A percentile compares a stretch with the other conserved stretches of the same genome.
Evolutionary conservation across 1,284 basidiomycete species (phyloP).

Genomic region (Entoloma clypeatum): DNA sequence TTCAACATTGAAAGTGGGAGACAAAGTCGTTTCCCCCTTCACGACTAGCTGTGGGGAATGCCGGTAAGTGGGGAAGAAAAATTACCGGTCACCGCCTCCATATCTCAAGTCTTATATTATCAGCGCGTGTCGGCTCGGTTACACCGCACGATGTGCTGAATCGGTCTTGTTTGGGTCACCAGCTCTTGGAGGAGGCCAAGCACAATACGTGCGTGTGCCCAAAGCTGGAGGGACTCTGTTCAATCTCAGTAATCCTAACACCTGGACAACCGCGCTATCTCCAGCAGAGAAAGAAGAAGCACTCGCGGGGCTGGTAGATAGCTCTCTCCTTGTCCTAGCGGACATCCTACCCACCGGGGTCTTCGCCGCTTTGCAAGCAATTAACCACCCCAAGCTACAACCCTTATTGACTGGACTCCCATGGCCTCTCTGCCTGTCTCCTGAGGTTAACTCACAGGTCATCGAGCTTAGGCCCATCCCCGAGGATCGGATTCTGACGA

Average conservation of each 20-base stretch:
- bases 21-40: conserved; percentile 87
- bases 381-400: conserved; percentile 66
- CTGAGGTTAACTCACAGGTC: conserved; percentile 23
- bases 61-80: conserved; percentile 67
- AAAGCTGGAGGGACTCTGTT: conserved; percentile 78
- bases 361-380: conserved; percentile 70
- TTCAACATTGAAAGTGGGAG: conserved; percentile 67
- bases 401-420: conserved; percentile 52
- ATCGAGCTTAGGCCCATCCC: conserved; percentile 26
- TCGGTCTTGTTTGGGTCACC: conserved; percentile 73
- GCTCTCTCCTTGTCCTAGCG: conserved; percentile 68
- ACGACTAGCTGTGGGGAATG: conserved; percentile 81
- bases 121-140: conserved; percentile 73
- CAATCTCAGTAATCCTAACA: conserved; percentile 50
- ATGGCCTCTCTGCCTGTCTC: conserved; percentile 49
- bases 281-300: conserved; percentile 31
- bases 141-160: conserved; percentile 72
- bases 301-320: conserved; percentile 46
- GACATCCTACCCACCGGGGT: conserved; percentile 79
- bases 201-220: conserved; percentile 82
- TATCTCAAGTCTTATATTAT: not conserved
- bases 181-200: conserved; percentile 76
- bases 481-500: conserved; percentile 49
- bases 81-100: not conserved
- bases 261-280: conserved; percentile 32